Conservation (phyloP, 2,329 filamentous ascomycete genomes). For the Fusarium veterinarium region DNA sequence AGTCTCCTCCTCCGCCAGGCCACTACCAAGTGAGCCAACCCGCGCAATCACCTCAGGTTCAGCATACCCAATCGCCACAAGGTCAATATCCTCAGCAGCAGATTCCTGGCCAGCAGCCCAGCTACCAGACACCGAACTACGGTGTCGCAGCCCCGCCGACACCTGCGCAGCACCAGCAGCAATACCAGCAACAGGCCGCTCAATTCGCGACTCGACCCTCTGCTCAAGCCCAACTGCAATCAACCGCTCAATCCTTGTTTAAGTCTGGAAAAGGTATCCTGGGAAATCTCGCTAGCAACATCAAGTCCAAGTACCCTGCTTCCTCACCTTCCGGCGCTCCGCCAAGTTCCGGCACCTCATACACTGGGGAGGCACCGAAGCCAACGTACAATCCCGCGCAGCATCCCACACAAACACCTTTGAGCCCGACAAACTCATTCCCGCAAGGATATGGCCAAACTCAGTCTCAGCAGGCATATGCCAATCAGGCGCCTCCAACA, state of each 20-base stretch:
- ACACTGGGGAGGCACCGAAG: conserved; percentile 1
- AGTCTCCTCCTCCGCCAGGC: neutral
- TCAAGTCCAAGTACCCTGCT: conserved; percentile 28
- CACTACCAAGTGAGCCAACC: neutral
- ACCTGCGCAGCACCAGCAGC: conserved; percentile 9
- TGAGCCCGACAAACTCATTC: conserved; percentile 3
- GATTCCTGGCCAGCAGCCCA: neutral
- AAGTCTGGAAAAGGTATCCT: conserved; percentile 21
- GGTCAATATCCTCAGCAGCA: conserved; percentile 10
- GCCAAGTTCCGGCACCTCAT: neutral
- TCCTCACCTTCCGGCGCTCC: neutral
- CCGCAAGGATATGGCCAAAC: neutral
- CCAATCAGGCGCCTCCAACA: conserved; percentile 1
- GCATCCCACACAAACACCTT: conserved; percentile 1
- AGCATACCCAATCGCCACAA: neutral
- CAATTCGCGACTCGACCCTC: conserved; percentile 23
- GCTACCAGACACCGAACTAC: conserved; percentile 6
- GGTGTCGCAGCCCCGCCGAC: conserved; percentile 18
- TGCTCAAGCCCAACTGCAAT: neutral
- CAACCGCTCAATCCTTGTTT: conserved; percentile 21
- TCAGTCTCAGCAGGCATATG: neutral
- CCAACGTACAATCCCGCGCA: conserved; percentile 5
- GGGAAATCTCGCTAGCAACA: conserved; percentile 27
- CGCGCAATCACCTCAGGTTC: neutral
- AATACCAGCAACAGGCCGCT: conserved; percentile 18